Evolutionary conservation across 2,329 filamentous ascomycete species (phyloP), one percentile per base, ranked within the genome.

Genomic region (Pseudodiploospora longispora): DNA sequence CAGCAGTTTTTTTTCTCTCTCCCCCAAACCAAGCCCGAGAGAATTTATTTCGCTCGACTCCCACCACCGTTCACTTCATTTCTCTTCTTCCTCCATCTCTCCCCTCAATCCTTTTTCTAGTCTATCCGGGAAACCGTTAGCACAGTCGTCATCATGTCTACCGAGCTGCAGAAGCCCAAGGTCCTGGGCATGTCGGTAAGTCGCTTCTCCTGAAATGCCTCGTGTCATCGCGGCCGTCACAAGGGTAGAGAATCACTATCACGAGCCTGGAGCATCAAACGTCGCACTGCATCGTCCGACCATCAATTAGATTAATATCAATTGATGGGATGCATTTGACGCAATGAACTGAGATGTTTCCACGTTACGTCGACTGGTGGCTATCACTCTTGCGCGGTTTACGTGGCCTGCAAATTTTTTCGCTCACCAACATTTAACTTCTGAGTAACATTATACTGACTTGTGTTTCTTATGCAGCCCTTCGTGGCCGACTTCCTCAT

Each of bases 401-500:
- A 19, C 19, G 19, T 19, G 19, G 19, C 19, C 19, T 19, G 19
- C 19, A 19, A 19, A 19, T 19, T 19, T 19, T 19, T 19, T 19
- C 19, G 19, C 19, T 19, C 19, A 19, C 19, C 19, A 2, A 19
- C 19, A 19, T 19, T 19, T 19, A 19, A 19, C 19, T 19, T 19
- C 19, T 2, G 19, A 19, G 19, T 19, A 19, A 19, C 19, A 19
- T 19, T 19, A 6, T 46, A 58, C 67, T 72, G 63, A 71, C 60
- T 48, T 48, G n/a, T 42, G 50, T 42, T 51, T 53, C 44, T 50
- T 35, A 46, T 50, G 54, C 64, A 94, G 84, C 87, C 87, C 71
- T 97, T 97, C 81, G 67, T 96, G 69, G 87, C 94, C 68, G 91
- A 97, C 79, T 97, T 97, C 83, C 70, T 97, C 82, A 97, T 98